Evolutionary conservation across 2,329 filamentous ascomycete species (phyloP).

Genomic region (Teratosphaeria viscida): DNA sequence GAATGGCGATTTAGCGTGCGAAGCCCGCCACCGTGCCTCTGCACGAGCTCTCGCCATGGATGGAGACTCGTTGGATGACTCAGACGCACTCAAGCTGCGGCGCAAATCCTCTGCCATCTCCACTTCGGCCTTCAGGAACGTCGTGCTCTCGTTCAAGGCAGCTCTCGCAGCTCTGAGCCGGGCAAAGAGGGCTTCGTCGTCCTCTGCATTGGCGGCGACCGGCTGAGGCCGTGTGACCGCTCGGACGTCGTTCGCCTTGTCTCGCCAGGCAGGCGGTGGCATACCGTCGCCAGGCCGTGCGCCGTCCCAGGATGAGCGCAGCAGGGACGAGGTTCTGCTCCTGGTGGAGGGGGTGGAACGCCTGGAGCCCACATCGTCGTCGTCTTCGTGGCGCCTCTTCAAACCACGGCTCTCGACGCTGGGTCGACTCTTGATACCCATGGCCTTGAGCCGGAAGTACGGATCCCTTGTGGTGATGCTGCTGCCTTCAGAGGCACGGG

Average conservation of each 20-base stretch:
- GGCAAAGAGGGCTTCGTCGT: conserved; percentile 26
- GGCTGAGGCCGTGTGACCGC: background rate
- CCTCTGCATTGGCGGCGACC: background rate
- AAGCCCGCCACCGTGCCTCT: conserved; percentile 21
- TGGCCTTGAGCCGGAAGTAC: conserved; percentile 42
- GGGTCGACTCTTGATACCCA: conserved; percentile 32
- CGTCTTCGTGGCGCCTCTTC: conserved; percentile 15
- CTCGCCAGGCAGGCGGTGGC: background rate
- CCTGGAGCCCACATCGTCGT: conserved; percentile 1
- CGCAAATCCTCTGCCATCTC: conserved; percentile 12
- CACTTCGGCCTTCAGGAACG: conserved; percentile 8
- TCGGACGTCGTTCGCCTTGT: background rate
- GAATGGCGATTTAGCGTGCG: conserved; percentile 2
- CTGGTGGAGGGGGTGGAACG: background rate
- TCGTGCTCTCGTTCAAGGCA: conserved; percentile 12
- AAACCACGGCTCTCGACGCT: conserved; percentile 8
- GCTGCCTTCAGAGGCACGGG: background rate
- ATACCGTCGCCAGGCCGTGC: background rate
- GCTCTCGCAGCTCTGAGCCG: conserved; percentile 23
- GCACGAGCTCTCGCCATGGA: conserved; percentile 22
- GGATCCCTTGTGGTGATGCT: conserved; percentile 38
- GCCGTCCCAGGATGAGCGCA: background rate
- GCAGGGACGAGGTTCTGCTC: background rate
- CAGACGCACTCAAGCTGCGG: conserved; percentile 14
- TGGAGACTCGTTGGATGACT: conserved; percentile 20